Base-by-base conservation (phyloP, 805 yeast species). In the Starmerella stellata region DNA sequence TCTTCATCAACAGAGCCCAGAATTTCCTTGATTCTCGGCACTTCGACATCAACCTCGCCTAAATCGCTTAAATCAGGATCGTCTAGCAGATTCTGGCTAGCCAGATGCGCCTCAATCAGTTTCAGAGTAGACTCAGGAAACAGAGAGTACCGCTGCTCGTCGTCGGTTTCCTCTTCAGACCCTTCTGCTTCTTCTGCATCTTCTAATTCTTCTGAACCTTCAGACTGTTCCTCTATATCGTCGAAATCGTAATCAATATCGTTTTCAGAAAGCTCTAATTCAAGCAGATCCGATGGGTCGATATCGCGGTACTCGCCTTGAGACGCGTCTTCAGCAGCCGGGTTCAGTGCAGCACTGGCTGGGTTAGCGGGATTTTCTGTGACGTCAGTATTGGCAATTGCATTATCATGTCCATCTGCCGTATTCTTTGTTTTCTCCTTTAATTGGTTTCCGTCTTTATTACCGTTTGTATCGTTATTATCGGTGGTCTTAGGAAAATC, bases 201-300 rank as follows among this genome's bases (percentile, higher is more conserved):
- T n/a, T n/a, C n/a, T n/a, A n/a, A n/a, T n/a, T n/a, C 55, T 74
- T 62, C 42, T 18, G 48, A 51, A 18, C 45, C 51, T 3, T 48
- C 39, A 4, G 36, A 46, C 21, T 36, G 36, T 20, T 46, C 48
- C 7, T 42, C 41, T 25, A 42, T 52, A 74, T 60, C 58, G 72
- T 77, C 17, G 79, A 83, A 30, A 66, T 63, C 56, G 74, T 62
- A 38, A 82, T 39, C 44, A 14, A 36, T 39, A 5, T 38, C 43
- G 7, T 35, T 43, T 13, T 36, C 46, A 5, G 51, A 19, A 4
- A 56, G 34, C 38, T 55, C 52, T 4, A 57, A 48, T 24, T 52
- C 52, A 17, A 57, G 48, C 30, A 56, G 38, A 18, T 54, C 58
- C 4, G 49, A 4, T 2, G 46, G 44, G 30, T 42, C 41, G 18